Evolutionary conservation across 2,329 filamentous ascomycete species (phyloP).

Genomic region (Penicillium brevicompactum): DNA sequence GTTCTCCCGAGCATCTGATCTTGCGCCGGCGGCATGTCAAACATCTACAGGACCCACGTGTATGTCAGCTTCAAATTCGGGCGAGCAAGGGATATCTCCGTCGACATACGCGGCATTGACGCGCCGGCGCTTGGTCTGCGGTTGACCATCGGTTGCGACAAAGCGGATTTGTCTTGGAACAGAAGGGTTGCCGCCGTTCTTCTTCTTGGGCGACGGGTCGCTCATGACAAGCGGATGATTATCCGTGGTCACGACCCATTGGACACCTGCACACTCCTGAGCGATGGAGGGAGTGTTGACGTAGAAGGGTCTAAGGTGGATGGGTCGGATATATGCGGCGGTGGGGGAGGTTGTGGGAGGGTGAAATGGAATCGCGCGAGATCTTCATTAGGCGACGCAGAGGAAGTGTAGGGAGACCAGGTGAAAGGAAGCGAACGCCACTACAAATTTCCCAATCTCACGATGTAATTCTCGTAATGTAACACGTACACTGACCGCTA

Average conservation of each 20-base stretch:
- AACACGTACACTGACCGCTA: not conserved
- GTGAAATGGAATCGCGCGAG: conserved; percentile 7
- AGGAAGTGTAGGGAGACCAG: conserved; percentile 8
- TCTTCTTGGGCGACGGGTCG: conserved; percentile 40
- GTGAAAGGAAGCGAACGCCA: conserved; percentile 9
- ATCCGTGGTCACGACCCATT: conserved; percentile 40
- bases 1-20: conserved; percentile 73
- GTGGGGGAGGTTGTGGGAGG: conserved; percentile 15
- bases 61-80: conserved; percentile 11
- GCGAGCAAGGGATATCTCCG: not conserved
- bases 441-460: conserved; percentile 6
- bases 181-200: conserved; percentile 34
- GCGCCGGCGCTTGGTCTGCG: conserved; percentile 74
- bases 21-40: conserved; percentile 75
- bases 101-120: conserved; percentile 73
- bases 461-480: conserved; percentile 6
- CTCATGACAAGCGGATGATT: conserved; percentile 42
- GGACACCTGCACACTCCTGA: conserved; percentile 18
- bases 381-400: conserved; percentile 18
- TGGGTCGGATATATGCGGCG: conserved; percentile 11
- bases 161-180: conserved; percentile 64
- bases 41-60: conserved; percentile 52
- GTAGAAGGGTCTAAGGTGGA: conserved; percentile 1
- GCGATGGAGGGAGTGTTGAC: conserved; percentile 3
- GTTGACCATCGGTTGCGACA: conserved; percentile 79